These are phyloP conservation scores for Epichloe sp. DNA, from an alignment of 2,329 filamentous ascomycete genomes.

Conservation along the genomic window DNA sequence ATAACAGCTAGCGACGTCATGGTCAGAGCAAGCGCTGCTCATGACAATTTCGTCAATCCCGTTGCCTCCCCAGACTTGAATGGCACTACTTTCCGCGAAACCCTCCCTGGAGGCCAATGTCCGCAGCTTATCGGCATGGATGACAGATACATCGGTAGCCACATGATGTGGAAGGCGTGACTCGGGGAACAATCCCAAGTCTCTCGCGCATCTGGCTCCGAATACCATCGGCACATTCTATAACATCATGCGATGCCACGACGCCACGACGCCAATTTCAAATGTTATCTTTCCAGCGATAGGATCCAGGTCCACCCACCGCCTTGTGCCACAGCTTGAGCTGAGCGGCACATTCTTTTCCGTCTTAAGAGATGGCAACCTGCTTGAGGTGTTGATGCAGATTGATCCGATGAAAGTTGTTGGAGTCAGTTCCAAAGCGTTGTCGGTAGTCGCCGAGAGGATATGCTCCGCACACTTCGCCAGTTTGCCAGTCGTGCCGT, in stretches of 20 bases:
- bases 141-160: conserved; percentile 50
- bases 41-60: conserved; percentile 50
- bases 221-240: conserved; percentile 50
- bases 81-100: conserved; percentile 40
- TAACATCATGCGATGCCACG: conserved; percentile 36
- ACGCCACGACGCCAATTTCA: conserved; percentile 29
- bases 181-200: conserved; percentile 41
- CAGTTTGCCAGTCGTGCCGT: conserved; percentile 50
- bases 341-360: neutral
- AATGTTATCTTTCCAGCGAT: conserved; percentile 34
- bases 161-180: conserved; percentile 38
- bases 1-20: conserved; percentile 48
- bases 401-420: too few relatives aligned
- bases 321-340: conserved; percentile 40
- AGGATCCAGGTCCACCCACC: conserved; percentile 31
- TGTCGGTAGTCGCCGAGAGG: conserved; percentile 47
- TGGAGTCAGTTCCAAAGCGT: conserved; percentile 23
- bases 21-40: conserved; percentile 49
- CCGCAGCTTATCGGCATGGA: conserved; percentile 38
- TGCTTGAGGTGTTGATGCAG: too few relatives aligned
- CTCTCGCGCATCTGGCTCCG: conserved; percentile 42
- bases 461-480: conserved; percentile 44
- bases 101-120: conserved; percentile 43
- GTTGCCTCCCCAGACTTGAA: conserved; percentile 55
- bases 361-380: too few relatives aligned